phyloP scores from a whole-genome alignment of 768 basidiomycete genomes.

The Kwoniella sp. region DNA sequence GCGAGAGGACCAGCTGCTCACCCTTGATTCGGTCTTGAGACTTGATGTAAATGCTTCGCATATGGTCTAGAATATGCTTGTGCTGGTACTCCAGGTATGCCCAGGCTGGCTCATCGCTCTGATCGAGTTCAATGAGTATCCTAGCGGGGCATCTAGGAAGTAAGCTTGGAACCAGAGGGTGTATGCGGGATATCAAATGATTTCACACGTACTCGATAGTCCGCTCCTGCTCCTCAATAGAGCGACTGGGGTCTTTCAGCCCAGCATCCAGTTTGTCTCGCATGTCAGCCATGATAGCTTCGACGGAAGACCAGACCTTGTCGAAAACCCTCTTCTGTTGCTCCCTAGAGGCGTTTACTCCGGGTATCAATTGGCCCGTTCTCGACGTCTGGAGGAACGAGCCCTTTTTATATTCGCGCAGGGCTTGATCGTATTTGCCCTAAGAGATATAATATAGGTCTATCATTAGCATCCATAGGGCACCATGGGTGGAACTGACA shows the following conservation, averaged over 20 bases:
- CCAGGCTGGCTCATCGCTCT: slow-evolving; percentile 90
- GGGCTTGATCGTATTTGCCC: slow-evolving; percentile 90
- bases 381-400: slow-evolving; percentile 84
- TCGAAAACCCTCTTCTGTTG: slow-evolving; percentile 92
- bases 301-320: slow-evolving; percentile 93
- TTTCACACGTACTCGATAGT: slow-evolving; percentile 78
- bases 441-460: slow-evolving; percentile 57
- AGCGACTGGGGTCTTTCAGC: slow-evolving; percentile 74
- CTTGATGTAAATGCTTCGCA: slow-evolving; percentile 66
- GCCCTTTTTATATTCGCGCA: slow-evolving; percentile 97
- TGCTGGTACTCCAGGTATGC: slow-evolving; percentile 93
- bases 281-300: slow-evolving; percentile 94
- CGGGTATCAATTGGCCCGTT: slow-evolving; percentile 79
- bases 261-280: slow-evolving; percentile 72
- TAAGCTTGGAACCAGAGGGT: too few species aligned
- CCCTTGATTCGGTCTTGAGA: slow-evolving; percentile 63
- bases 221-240: slow-evolving; percentile 92
- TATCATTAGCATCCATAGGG: too few species aligned
- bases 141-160: slow-evolving; percentile 57
- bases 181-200: too few species aligned
- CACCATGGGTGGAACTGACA: too few species aligned
- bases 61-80: slow-evolving; percentile 74
- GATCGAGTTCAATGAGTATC: slow-evolving; percentile 81
- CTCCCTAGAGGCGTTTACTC: slow-evolving; percentile 59
- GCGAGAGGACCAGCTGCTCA: slow-evolving; percentile 43